Conservation (phyloP, 2,329 filamentous ascomycete genomes). For the Fusarium subglutinans region DNA sequence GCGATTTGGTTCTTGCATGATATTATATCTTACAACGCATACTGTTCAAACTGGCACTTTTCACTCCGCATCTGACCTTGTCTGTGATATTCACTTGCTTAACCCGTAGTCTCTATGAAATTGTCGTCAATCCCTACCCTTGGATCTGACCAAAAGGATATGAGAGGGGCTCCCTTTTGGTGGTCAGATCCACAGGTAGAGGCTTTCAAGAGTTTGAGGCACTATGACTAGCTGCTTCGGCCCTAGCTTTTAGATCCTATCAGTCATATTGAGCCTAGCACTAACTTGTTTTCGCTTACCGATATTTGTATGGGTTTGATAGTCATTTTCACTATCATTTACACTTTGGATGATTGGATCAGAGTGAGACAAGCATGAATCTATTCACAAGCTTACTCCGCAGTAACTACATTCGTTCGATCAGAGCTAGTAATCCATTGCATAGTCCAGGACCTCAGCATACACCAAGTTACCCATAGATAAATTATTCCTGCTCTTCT, state of each 20-base stretch:
- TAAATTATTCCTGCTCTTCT: background rate
- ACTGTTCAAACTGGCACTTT: background rate
- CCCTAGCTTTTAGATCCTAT: background rate
- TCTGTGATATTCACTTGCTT: too few relatives aligned
- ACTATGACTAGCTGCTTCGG: background rate
- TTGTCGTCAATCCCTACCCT: background rate
- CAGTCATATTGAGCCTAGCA: background rate
- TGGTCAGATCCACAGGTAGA: too few relatives aligned
- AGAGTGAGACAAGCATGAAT: background rate
- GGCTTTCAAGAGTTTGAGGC: too few relatives aligned
- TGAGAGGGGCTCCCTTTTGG: too few relatives aligned
- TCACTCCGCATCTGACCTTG: background rate
- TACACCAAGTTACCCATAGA: background rate
- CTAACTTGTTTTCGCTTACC: too few relatives aligned
- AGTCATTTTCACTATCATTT: background rate
- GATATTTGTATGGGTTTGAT: rapidly evolving
- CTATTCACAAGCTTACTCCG: background rate
- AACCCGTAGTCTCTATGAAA: background rate
- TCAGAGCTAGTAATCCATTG: too few relatives aligned
- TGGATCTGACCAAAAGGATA: too few relatives aligned
- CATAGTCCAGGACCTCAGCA: background rate
- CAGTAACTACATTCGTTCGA: background rate
- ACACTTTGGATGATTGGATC: too few relatives aligned
- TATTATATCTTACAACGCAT: background rate
- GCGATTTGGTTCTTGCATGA: background rate